Percentiles rank a stretch among this genome's conserved stretches.
These are phyloP conservation scores for Cystobasidiaceae sp. DNA, from an alignment of 1,284 basidiomycete genomes.

Conservation along the genomic window DNA sequence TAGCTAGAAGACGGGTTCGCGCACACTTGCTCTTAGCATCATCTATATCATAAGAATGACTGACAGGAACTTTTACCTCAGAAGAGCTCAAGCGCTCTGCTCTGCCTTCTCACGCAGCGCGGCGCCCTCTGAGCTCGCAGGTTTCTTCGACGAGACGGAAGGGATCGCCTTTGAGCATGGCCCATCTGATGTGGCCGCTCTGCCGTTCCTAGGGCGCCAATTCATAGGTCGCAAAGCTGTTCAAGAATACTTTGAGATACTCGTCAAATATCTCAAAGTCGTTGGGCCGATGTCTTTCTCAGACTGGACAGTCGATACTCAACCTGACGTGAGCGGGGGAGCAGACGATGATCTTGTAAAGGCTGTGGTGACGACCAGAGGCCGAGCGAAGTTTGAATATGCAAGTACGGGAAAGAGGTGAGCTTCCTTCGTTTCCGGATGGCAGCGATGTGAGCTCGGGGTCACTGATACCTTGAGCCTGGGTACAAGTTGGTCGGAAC, in stretches of 20 bases:
- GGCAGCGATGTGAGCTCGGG: no score
- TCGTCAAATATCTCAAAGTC: constrained; percentile 8
- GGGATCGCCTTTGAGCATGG: constrained; percentile 8
- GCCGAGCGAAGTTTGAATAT: constrained; percentile 4
- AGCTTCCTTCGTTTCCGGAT: not conserved
- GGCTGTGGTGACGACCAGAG: constrained; percentile 5
- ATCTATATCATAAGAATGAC: not conserved
- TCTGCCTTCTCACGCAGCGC: not conserved
- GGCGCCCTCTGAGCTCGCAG: not conserved
- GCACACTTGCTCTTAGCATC: no score
- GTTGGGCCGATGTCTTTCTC: not conserved
- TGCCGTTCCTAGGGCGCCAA: not conserved
- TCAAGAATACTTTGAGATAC: constrained; percentile 1
- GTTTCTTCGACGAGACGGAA: not conserved
- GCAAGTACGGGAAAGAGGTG: not conserved
- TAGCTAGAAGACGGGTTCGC: no score
- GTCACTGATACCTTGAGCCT: no score
- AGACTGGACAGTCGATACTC: constrained; percentile 2
- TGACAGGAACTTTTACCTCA: constrained; percentile 6
- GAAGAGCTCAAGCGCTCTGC: constrained; percentile 1
- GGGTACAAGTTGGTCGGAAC: not conserved
- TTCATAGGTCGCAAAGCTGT: not conserved
- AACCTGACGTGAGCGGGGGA: not conserved
- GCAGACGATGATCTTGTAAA: not conserved
- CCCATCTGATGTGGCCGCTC: not conserved